Conservation (phyloP, 177 flowering plant genomes). For the Vitis hybrid region DNA sequence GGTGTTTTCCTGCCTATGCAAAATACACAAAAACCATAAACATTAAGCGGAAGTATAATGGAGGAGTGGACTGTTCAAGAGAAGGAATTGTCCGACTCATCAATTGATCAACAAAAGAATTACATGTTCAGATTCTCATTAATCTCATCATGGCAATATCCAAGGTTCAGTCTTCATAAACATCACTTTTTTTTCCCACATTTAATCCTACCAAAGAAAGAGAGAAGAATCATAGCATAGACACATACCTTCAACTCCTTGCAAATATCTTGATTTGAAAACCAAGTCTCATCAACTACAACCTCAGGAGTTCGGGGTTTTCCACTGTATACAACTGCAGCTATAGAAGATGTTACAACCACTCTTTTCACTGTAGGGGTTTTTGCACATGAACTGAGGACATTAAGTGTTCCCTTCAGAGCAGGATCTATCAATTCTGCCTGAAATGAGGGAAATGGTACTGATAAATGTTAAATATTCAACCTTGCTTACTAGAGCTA, state of each 20-base stretch:
- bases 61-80: not conserved
- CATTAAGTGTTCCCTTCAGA: slow-evolving; percentile 82
- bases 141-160: too few species aligned
- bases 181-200: not conserved
- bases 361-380: slow-evolving; percentile 62
- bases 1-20: not conserved
- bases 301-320: slow-evolving; percentile 64
- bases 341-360: slow-evolving; percentile 78
- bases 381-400: slow-evolving; percentile 68
- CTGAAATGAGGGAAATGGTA: slow-evolving; percentile 32
- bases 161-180: too few species aligned
- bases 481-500: not conserved
- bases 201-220: not conserved
- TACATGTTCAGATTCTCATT: too few species aligned
- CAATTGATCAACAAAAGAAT: too few species aligned
- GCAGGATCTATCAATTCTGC: slow-evolving; percentile 86
- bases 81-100: too few species aligned
- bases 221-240: not conserved
- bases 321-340: slow-evolving; percentile 55
- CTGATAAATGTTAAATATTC: not conserved
- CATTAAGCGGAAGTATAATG: not conserved
- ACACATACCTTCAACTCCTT: slow-evolving; percentile 43
- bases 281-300: slow-evolving; percentile 88
- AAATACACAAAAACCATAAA: not conserved
- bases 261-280: slow-evolving; percentile 52